Base-by-base conservation (phyloP, 768 basidiomycete genomes). In the Amanita rimosa region DNA sequence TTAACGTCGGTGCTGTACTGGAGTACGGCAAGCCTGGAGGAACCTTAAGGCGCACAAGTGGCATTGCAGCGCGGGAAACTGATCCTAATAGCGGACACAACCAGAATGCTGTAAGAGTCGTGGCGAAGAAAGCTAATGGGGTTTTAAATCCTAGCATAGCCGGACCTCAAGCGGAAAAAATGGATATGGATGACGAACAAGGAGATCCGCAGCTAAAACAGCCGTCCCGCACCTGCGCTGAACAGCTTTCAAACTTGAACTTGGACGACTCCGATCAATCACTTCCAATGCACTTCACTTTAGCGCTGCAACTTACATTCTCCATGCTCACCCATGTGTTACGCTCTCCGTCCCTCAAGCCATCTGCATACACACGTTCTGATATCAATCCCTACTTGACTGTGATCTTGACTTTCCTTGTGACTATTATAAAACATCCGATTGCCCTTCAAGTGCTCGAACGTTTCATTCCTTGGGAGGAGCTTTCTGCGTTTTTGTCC, bases 331-430 rank as follows among this genome's bases (percentile, higher is more conserved):
- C 79, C 1, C 75, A 83, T 58, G 78, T 81, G 0, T 76, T 96
- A 17, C 71, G 72, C 45, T 71, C 74, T 41, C 83, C 83, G 0
- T 74, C 67, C 13, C 81, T 81, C 48, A 76, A 76, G 37, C 61
- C 77, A 6, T 82, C 75, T 34, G 78, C 63, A 19, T 83, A 72
- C 60, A 69, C 75, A 26, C 66, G 70, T 42, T 64, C 73, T 19
- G 68, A 70, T 37, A 63, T 91, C 4, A 96, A 94, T 58, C 89
- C 96, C 0, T 98, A 97, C 64, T 76, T 96, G 46, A 76, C 88
- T 0, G 67, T 90, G 51, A 61, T 95, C 39, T 72, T 97, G 45
- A 98, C 95, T 0, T 98, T 97, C 74, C 71, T 99, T 21, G 71
- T 81, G 0, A 91, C 88, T 0, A 60, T 90, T 26, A 64, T 81